Percentiles rank a stretch among this genome's conserved stretches.
Evolutionary conservation across 2,329 filamentous ascomycete genomes (phyloP).

Genomic region (Neurospora sp.): DNA sequence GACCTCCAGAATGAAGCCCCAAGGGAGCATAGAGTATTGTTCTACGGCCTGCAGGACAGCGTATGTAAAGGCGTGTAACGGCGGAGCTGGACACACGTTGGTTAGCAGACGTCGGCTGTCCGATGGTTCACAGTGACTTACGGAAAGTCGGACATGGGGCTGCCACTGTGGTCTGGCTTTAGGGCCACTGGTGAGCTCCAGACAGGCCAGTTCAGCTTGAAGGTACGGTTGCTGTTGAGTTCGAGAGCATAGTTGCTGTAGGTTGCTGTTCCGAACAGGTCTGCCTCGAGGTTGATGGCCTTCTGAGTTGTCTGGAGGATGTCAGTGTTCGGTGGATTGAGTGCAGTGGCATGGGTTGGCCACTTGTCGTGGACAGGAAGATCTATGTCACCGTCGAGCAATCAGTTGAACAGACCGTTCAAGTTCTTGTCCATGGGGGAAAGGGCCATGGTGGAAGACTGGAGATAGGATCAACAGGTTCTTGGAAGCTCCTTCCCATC

Average conservation of each 20-base stretch:
- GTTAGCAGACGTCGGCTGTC: neutral
- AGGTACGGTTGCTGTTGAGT: neutral
- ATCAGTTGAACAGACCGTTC: neutral
- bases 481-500: neutral
- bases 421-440: neutral
- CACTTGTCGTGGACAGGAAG: neutral
- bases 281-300: neutral
- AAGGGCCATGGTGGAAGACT: neutral
- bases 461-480: neutral
- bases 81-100: neutral
- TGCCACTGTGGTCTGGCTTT: neutral
- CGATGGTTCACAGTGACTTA: neutral
- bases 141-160: neutral
- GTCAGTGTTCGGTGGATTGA: neutral
- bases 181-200: neutral
- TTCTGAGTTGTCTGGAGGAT: neutral
- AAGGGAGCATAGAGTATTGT: conserved; percentile 56
- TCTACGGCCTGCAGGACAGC: neutral
- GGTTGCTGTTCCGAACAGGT: neutral
- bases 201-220: neutral
- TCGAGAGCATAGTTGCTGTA: neutral
- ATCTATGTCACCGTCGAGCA: neutral
- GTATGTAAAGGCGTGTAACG: neutral
- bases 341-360: neutral
- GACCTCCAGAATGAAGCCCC: conserved; percentile 46